Evolutionary conservation across 2,329 filamentous ascomycete species (phyloP).

Genomic region (Aureobasidium pullulans): DNA sequence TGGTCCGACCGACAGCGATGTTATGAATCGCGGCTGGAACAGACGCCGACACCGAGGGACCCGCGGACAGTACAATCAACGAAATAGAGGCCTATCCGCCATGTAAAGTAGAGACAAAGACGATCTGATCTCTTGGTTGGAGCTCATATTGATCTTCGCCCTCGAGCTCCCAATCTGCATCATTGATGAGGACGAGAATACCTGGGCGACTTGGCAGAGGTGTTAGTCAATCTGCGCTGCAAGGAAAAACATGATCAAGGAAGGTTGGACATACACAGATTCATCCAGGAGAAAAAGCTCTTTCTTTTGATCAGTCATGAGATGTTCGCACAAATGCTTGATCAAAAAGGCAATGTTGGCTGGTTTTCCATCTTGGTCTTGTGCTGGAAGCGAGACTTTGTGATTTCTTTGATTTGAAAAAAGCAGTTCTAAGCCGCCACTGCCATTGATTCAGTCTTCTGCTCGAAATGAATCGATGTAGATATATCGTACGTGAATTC

Average conservation of each 20-base stretch:
- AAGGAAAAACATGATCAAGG: neutral
- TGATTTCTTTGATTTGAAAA: conserved; percentile 78
- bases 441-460: conserved; percentile 21
- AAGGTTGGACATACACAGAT: conserved; percentile 64
- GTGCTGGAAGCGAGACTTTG: conserved; percentile 58
- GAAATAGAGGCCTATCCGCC: conserved; percentile 55
- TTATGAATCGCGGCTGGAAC: neutral
- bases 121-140: conserved; percentile 72
- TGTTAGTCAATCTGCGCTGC: conserved; percentile 7
- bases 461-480: conserved; percentile 7
- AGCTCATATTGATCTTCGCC: conserved; percentile 87
- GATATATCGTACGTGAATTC: conserved; percentile 59
- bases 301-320: conserved; percentile 78
- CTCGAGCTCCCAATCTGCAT: conserved; percentile 96
- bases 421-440: conserved; percentile 89
- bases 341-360: conserved; percentile 71
- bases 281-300: conserved; percentile 85
- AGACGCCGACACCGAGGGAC: neutral
- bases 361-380: conserved; percentile 50
- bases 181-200: conserved; percentile 93
- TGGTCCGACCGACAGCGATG: neutral
- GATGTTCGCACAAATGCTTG: conserved; percentile 65
- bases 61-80: neutral
- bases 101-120: conserved; percentile 95
- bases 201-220: conserved; percentile 66